These are phyloP conservation scores for Coemansia sp. DNA, from an alignment of 192 early-diverging fungal genomes.

Conservation along the genomic window DNA sequence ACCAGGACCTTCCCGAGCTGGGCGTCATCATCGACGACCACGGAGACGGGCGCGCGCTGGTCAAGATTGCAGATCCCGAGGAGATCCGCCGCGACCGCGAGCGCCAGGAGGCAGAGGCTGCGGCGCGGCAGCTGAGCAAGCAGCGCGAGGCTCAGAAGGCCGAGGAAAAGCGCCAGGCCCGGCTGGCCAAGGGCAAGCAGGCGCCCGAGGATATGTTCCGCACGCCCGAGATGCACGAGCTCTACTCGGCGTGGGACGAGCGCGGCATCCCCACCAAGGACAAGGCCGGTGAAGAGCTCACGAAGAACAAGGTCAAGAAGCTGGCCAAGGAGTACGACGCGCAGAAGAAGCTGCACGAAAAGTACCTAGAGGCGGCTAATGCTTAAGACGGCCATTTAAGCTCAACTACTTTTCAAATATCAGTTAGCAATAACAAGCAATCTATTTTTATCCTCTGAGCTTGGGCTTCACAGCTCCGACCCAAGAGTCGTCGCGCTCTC, in stretches of 20 bases:
- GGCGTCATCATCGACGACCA: slow-evolving; percentile 93
- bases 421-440: too few species aligned
- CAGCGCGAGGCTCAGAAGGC: slow-evolving; percentile 57
- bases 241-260: slow-evolving; percentile 79
- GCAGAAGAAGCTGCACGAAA: slow-evolving; percentile 87
- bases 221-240: slow-evolving; percentile 52
- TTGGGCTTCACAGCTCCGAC: neutral
- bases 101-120: slow-evolving; percentile 61
- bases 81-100: slow-evolving; percentile 67
- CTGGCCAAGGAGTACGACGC: slow-evolving; percentile 80
- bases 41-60: slow-evolving; percentile 89
- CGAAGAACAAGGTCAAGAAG: slow-evolving; percentile 85
- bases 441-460: too few species aligned
- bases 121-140: slow-evolving; percentile 63
- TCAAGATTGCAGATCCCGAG: slow-evolving; percentile 83
- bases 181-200: slow-evolving; percentile 74
- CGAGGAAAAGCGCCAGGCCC: slow-evolving; percentile 65
- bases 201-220: slow-evolving; percentile 84
- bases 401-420: too few species aligned
- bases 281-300: slow-evolving; percentile 74
- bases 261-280: slow-evolving; percentile 86
- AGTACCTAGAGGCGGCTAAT: slow-evolving; percentile 60
- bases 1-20: slow-evolving; percentile 82
- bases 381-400: too few species aligned
- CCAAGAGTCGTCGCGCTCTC: neutral